Evolutionary conservation across 192 early-diverging fungal species (phyloP).

Genomic region (Umbelopsis sp.): DNA sequence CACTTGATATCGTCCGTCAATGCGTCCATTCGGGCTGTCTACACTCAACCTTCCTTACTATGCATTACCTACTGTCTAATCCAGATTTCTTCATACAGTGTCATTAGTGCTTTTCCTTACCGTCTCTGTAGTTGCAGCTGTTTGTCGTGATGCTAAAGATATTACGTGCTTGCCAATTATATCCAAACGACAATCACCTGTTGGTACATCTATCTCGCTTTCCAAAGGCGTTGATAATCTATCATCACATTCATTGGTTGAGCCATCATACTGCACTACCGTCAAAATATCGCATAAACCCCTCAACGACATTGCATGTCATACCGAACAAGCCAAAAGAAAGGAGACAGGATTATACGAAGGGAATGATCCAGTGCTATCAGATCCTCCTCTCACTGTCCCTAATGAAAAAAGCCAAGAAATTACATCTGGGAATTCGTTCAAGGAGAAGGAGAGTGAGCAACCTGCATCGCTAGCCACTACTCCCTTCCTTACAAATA

Average conservation of each 20-base stretch:
- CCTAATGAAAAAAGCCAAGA: neutral
- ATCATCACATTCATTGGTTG: too few relatives aligned
- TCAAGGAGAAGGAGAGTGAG: neutral
- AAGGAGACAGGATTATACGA: neutral
- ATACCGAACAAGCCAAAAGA: neutral
- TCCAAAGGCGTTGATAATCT: too few relatives aligned
- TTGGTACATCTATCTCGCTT: too few relatives aligned
- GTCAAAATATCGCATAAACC: too few relatives aligned
- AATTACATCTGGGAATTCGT: neutral
- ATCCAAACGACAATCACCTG: neutral
- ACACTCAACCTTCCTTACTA: neutral
- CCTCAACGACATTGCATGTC: neutral
- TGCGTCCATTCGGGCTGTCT: neutral
- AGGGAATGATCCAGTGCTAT: neutral
- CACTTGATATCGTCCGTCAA: neutral
- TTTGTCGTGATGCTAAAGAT: neutral
- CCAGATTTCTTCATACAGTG: neutral
- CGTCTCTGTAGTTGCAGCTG: neutral
- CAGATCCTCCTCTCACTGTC: neutral
- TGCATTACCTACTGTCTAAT: neutral
- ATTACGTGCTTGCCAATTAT: neutral
- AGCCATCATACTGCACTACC: too few relatives aligned
- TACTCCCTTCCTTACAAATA: neutral
- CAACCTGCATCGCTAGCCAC: constrained; percentile 10
- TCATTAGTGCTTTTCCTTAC: neutral